phyloP scores from a whole-genome alignment of 2,329 filamentous ascomycete genomes.

The Colletotrichum theobromicola region DNA sequence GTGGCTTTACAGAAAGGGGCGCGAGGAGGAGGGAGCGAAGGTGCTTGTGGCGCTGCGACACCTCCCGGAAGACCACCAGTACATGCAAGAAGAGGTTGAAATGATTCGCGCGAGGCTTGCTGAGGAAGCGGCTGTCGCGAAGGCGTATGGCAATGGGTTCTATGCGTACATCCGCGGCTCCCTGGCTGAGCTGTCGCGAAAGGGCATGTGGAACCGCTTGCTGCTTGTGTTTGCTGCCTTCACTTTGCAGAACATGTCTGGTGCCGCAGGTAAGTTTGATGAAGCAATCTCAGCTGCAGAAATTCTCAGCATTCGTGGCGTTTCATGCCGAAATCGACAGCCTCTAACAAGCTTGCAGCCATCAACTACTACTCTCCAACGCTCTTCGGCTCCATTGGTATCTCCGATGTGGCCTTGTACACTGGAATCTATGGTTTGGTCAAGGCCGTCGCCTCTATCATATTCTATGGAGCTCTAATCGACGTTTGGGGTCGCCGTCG shows the following conservation, averaged over 20 bases:
- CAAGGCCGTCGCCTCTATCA: slow-evolving; percentile 44
- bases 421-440: slow-evolving; percentile 57
- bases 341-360: slow-evolving; percentile 27
- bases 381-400: slow-evolving; percentile 48
- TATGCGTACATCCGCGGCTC: slow-evolving; percentile 40
- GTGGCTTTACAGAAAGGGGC: slow-evolving; percentile 26
- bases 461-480: slow-evolving; percentile 45
- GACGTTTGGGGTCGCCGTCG: slow-evolving; percentile 44
- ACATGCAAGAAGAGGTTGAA: slow-evolving; percentile 53
- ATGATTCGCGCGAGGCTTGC: slow-evolving; percentile 44
- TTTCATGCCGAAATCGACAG: not conserved
- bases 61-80: slow-evolving; percentile 43
- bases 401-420: slow-evolving; percentile 48
- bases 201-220: slow-evolving; percentile 46
- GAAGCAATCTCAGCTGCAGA: not conserved
- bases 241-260: slow-evolving; percentile 44
- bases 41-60: slow-evolving; percentile 48
- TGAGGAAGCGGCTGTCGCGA: slow-evolving; percentile 37
- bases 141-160: slow-evolving; percentile 34
- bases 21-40: slow-evolving; percentile 29
- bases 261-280: slow-evolving; percentile 38
- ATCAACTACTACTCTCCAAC: slow-evolving; percentile 50
- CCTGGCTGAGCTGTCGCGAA: slow-evolving; percentile 37
- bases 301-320: not conserved
- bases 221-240: slow-evolving; percentile 42